Evolutionary conservation across 1,139 yeast species (phyloP).

Genomic region (Tardiomyces digboiensis): DNA sequence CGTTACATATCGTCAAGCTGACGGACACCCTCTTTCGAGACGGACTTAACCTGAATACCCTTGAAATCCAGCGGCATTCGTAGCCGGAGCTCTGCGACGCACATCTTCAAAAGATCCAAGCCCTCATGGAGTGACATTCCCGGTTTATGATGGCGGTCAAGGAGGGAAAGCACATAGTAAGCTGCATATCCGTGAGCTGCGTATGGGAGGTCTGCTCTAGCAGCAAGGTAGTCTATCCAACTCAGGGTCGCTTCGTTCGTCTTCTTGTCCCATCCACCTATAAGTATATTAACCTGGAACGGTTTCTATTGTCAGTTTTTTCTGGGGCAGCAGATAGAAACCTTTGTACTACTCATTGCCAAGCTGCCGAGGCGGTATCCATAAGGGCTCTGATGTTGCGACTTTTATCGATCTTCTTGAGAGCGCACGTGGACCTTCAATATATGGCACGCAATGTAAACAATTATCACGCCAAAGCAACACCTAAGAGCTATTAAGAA

Average conservation of each 20-base stretch:
- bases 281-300: constrained; percentile 80
- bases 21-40: constrained; percentile 42
- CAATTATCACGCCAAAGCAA: no score
- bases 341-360: no score
- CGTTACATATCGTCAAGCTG: constrained; percentile 1
- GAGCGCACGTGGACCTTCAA: no score
- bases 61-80: constrained; percentile 97
- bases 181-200: constrained; percentile 98
- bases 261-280: constrained; percentile 76
- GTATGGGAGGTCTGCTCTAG: constrained; percentile 84
- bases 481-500: no score
- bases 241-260: constrained; percentile 57
- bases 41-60: constrained; percentile 72
- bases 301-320: constrained; percentile 45
- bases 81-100: constrained; percentile 68
- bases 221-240: constrained; percentile 93
- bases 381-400: no score
- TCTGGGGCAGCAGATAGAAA: no score
- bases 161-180: constrained; percentile 78
- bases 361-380: no score
- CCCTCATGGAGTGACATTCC: constrained; percentile 79
- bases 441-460: no score
- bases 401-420: no score
- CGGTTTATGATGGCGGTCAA: constrained; percentile 83
- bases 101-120: constrained; percentile 55